These are phyloP conservation scores for Jackrogersella multiformis DNA, from an alignment of 495 filamentous ascomycete genomes.

Conservation along the genomic window DNA sequence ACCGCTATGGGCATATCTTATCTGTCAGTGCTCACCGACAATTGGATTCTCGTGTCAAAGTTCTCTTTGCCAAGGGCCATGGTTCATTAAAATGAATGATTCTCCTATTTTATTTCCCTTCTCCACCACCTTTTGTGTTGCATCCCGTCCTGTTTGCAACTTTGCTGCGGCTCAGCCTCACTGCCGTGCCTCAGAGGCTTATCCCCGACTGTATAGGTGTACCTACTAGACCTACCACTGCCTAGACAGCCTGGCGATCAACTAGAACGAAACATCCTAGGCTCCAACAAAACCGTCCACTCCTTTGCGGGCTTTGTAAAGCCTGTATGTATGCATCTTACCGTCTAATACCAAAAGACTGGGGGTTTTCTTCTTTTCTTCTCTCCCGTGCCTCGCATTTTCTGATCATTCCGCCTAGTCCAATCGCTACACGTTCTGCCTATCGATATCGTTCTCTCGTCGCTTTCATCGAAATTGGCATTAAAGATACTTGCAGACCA, in stretches of 20 bases:
- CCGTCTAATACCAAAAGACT: neutral
- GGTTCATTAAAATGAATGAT: conserved; percentile 40
- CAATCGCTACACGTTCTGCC: conserved; percentile 11
- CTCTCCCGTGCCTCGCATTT: conserved; percentile 1
- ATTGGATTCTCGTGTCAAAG: conserved; percentile 20
- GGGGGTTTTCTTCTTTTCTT: neutral
- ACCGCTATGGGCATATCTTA: conserved; percentile 8
- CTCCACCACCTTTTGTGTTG: conserved; percentile 31
- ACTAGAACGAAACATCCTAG: conserved; percentile 18
- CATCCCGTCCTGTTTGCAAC: conserved; percentile 14
- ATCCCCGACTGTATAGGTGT: conserved; percentile 32
- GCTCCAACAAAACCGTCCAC: conserved; percentile 15
- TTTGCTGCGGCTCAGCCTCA: conserved; percentile 33
- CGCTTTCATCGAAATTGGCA: conserved; percentile 11
- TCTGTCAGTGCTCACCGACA: conserved; percentile 35
- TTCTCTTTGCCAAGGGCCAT: conserved; percentile 26
- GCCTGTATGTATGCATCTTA: conserved; percentile 16
- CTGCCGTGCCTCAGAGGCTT: conserved; percentile 27
- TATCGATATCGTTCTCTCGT: conserved; percentile 29
- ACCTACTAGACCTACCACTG: no score
- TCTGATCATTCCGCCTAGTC: conserved; percentile 16
- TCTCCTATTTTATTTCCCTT: conserved; percentile 35
- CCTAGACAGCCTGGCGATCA: conserved; percentile 28
- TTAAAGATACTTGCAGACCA: conserved; percentile 24
- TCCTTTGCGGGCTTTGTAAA: conserved; percentile 20